Percentiles rank a stretch among this genome's conserved stretches.
Evolutionary conservation across 164 flowering plant species (phyloP).

Genomic region (Magnolia changhungtana): DNA sequence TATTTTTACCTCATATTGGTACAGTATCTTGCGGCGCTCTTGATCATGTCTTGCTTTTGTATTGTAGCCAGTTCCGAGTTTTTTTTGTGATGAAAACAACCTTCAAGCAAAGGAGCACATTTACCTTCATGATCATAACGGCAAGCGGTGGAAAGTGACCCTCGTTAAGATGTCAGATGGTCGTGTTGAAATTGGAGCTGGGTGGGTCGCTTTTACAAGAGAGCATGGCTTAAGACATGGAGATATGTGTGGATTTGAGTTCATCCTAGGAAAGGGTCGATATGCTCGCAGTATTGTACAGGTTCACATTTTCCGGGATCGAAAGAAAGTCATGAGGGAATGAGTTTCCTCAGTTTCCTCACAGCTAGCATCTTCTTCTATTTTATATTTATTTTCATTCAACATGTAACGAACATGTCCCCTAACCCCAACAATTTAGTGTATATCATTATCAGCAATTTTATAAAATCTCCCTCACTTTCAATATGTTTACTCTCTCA

Average conservation of each 20-base stretch:
- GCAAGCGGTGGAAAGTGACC: not conserved
- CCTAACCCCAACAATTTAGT: not conserved
- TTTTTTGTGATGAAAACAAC: not conserved
- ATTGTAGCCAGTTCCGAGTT: not conserved
- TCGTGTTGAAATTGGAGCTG: not conserved
- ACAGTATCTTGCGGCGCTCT: not conserved
- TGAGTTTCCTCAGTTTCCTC: not conserved
- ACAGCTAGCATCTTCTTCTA: not conserved
- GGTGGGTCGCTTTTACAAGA: not conserved
- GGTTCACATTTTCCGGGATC: not conserved
- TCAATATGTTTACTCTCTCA: too few relatives aligned
- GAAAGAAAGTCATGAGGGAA: not conserved
- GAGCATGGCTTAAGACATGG: not conserved
- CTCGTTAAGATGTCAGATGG: not conserved
- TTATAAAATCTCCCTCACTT: too few relatives aligned
- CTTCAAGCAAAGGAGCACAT: not conserved
- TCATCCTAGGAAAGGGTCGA: not conserved
- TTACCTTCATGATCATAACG: not conserved
- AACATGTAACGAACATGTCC: not conserved
- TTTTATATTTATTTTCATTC: too few relatives aligned
- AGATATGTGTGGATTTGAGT: not conserved
- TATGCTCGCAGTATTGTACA: not conserved
- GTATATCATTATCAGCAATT: too few relatives aligned
- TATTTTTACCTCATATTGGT: too few relatives aligned
- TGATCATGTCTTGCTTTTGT: not conserved